These are phyloP conservation scores for sorghum (Sorghum bicolor) DNA, from an alignment of 176 grass and related monocot genomes.

Conservation along the genomic window DNA sequence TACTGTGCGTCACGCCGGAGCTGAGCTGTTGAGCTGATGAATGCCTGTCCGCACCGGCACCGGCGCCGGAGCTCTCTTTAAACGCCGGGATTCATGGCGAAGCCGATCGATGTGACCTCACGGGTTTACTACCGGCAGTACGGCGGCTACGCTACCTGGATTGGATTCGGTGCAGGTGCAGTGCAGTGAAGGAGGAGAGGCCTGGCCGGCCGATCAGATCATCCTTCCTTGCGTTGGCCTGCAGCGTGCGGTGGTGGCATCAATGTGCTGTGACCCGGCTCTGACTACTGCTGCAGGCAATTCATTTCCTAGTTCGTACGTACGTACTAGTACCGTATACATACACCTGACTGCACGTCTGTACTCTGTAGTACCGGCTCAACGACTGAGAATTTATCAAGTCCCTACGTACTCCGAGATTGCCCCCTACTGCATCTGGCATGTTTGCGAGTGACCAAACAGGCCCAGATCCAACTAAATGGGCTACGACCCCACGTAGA, in stretches of 20 bases:
- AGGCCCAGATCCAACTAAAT: neutral
- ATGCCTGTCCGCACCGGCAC: neutral
- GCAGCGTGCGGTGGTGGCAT: neutral
- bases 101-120: neutral
- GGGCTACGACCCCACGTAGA: neutral
- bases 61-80: neutral
- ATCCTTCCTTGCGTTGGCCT: neutral
- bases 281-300: neutral
- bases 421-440: too few species aligned
- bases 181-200: neutral
- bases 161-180: neutral
- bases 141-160: neutral
- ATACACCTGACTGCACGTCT: too few species aligned
- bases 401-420: too few species aligned
- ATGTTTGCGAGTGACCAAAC: neutral
- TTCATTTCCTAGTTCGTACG: too few species aligned
- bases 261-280: neutral
- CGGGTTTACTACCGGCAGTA: neutral
- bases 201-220: neutral
- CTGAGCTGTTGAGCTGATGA: neutral
- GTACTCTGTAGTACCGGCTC: too few species aligned
- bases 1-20: slow-evolving; percentile 28
- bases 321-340: too few species aligned
- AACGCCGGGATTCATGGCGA: neutral
- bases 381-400: too few species aligned